Evolutionary conservation across 2,329 filamentous ascomycete species (phyloP), one percentile per base, ranked within the genome.

Genomic region (Nemania sp.): DNA sequence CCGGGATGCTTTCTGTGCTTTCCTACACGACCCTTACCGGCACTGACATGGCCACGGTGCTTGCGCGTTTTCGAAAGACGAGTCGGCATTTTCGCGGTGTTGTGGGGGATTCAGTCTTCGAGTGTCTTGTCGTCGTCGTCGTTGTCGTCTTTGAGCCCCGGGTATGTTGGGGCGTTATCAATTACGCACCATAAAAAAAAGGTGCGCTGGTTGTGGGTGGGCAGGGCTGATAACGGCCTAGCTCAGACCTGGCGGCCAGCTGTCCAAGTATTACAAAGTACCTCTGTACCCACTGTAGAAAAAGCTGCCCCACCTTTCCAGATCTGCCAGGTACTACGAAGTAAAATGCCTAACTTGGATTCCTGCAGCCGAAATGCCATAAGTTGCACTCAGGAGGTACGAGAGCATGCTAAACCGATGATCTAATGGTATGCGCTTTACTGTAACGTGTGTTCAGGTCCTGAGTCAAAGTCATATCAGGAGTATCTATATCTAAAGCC

Each of bases 21-120:
- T 79, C 94, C 94, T 77, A 97, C 80, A 86, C 93, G 93, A 84
- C 94, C 93, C 80, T 97, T 87, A 84, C 94, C 95, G 85, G 91
- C 91, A 74, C 90, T 95, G 77, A 99, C 94, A 82, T 99, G 91
- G 79, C 93, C 93, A 83, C 93, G 91, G 84, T 62, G 60, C 50
- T 62, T 60, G 51, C 60, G 59, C 30, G 60, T 60, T 44, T 62
- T 62, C 24, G 49, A 56, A 9, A 62, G 51, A 23, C 60, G 54
- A 55, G 60, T 62, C 41, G 60, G 60, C 60, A 62, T 62, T 15
- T 54, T 57, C 57, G 42, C 49, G 50, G 54, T 56, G 26, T 33
- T 50, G 28, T 43, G 42, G 17, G 31, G 28, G 52, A 41, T 49
- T 58, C 48, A n/a, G n/a, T n/a, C n/a, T n/a, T n/a, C n/a, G n/a